phyloP scores from a whole-genome alignment of 805 yeast genomes.

The Maudiozyma turicensis region DNA sequence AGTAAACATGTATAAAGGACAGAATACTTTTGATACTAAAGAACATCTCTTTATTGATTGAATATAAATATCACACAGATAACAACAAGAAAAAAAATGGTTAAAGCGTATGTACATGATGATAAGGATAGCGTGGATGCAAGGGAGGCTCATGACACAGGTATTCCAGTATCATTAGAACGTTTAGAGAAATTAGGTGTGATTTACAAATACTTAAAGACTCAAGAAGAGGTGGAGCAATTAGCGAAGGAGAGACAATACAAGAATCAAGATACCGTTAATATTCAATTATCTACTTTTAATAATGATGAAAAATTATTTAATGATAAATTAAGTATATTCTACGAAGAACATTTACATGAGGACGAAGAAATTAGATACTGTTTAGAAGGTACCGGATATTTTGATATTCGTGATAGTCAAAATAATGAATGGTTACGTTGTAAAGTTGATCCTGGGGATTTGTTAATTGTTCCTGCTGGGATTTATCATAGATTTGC shows the following conservation, averaged over 20 bases:
- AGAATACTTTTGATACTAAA: no score
- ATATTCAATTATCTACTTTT: slow-evolving; percentile 49
- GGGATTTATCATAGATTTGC: slow-evolving; percentile 95
- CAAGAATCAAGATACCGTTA: slow-evolving; percentile 68
- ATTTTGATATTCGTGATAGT: slow-evolving; percentile 71
- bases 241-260: slow-evolving; percentile 65
- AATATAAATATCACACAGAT: background rate
- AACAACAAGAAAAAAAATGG: slow-evolving; percentile 16
- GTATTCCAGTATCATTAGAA: slow-evolving; percentile 41
- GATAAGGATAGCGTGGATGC: slow-evolving; percentile 45
- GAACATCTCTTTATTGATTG: no score
- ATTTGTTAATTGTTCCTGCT: slow-evolving; percentile 68
- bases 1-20: no score
- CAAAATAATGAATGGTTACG: slow-evolving; percentile 63
- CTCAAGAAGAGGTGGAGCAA: slow-evolving; percentile 45
- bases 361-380: slow-evolving; percentile 96
- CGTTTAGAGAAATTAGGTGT: slow-evolving; percentile 58
- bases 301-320: slow-evolving; percentile 52
- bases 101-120: slow-evolving; percentile 59
- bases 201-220: slow-evolving; percentile 43
- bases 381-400: slow-evolving; percentile 82
- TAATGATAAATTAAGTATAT: slow-evolving; percentile 53
- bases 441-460: slow-evolving; percentile 51
- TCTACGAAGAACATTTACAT: slow-evolving; percentile 81
- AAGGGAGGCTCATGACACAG: slow-evolving; percentile 66